phyloP scores from a whole-genome alignment of 2,329 filamentous ascomycete genomes.

The Gnomoniopsis smithogilvyi region DNA sequence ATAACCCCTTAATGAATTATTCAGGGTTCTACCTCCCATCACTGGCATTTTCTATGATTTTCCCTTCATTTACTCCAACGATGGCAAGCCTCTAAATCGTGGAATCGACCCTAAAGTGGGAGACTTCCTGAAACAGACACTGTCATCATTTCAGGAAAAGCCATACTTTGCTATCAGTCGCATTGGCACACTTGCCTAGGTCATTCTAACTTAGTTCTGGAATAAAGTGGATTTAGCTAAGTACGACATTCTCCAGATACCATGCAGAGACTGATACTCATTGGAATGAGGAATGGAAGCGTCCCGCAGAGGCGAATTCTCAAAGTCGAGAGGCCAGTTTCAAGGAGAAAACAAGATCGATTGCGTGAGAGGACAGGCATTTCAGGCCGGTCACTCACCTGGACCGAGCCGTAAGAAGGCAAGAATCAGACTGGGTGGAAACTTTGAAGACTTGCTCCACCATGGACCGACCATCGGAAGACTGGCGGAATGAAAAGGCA shows the following conservation, averaged over 20 bases:
- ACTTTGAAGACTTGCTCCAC: background rate
- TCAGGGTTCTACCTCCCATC: constrained; percentile 1
- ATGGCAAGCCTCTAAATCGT: background rate
- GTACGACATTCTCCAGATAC: background rate
- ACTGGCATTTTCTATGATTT: constrained; percentile 1
- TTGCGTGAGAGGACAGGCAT: no score
- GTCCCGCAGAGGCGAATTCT: background rate
- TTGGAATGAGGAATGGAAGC: background rate
- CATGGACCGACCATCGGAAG: background rate
- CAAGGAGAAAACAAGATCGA: background rate
- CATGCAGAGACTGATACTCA: background rate
- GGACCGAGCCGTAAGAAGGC: no score
- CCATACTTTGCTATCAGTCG: background rate
- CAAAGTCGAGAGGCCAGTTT: background rate
- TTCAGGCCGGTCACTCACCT: no score
- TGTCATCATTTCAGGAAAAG: background rate
- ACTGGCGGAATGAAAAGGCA: background rate
- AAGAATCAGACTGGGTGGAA: background rate
- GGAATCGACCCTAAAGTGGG: background rate
- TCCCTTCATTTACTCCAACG: background rate
- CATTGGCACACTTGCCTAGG: constrained; percentile 1
- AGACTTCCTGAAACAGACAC: background rate
- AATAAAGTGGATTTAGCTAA: background rate
- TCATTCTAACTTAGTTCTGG: background rate
- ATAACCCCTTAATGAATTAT: background rate